phyloP scores from a whole-genome alignment of 345 rosid species.

The Salix brachista region DNA sequence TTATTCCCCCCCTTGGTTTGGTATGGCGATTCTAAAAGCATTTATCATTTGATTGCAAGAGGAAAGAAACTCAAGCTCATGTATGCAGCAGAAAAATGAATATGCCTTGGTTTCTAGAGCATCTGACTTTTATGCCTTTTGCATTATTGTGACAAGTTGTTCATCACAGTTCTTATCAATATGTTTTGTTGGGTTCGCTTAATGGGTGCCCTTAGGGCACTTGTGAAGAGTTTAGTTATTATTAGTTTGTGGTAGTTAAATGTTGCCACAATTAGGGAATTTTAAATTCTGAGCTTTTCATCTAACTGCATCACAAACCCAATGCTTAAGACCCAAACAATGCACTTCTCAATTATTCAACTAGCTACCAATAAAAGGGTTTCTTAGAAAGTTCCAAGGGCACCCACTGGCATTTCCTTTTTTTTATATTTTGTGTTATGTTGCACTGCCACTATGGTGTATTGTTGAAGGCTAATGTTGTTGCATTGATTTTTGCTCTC shows the following conservation, averaged over 20 bases:
- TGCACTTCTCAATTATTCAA: not conserved
- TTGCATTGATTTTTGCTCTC: constrained; percentile 5
- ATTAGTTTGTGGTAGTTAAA: not conserved
- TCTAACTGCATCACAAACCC: not conserved
- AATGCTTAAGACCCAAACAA: not conserved
- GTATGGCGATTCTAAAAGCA: too few species aligned
- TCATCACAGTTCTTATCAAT: not conserved
- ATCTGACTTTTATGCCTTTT: not conserved
- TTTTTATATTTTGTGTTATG: not conserved
- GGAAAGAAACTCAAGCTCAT: not conserved
- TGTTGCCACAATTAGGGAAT: not conserved
- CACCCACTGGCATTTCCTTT: not conserved
- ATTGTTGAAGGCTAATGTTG: constrained; percentile 3
- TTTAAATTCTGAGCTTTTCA: not conserved
- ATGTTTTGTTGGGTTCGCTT: not conserved
- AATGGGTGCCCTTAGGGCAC: not conserved
- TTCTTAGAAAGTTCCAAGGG: not conserved
- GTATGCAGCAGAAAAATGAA: not conserved
- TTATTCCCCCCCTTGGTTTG: not conserved
- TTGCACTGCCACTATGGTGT: not conserved
- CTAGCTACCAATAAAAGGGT: not conserved
- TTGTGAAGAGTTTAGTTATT: not conserved
- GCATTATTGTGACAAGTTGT: not conserved
- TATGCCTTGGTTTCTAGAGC: not conserved
- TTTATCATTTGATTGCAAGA: not conserved